Base-by-base conservation (phyloP, 495 filamentous ascomycete species). In the Hypoxylon subgilvum region DNA sequence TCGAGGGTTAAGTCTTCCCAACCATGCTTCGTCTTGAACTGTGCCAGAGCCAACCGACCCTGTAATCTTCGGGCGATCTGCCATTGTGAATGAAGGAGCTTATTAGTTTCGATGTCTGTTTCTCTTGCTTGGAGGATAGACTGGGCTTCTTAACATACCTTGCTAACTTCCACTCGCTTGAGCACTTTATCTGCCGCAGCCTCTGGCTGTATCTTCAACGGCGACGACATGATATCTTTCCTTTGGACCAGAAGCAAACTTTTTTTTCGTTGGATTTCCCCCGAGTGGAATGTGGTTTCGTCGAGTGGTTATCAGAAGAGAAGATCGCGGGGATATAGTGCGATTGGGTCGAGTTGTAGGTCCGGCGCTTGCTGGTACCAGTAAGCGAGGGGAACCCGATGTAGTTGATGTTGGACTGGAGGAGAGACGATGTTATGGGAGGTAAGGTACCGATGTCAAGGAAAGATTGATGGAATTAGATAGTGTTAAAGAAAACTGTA, bases 21-120 rank as follows among this genome's bases (percentile, higher is more conserved):
- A 57, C 93, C 93, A 73, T 96, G 86, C 72, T 93, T 89, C 46
- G 92, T 90, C 76, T 97, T 99, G 83, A 96, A 91, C 76, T 90
- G 92, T 69, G 94, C 94, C 44, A 97, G 83, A 61, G 95, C 93
- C 27, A 99, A 82, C 36, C 93, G 91, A 76, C 95, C 89, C 73
- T 96, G 90, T 27, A 99, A 78, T 66, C 86, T 87, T 72, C 92
- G 79, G 49, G 91, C 94, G 74, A 97, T 94, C 94, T 98, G 62
- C 39, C 32, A 49, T 51, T 28, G 57, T 57, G 44, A 55, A 61
- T n/a, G n/a, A 31, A 49, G 39, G 44, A 30, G 14, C 38, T 8
- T 42, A 22, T 53, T 52, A 64, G 43, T 56, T 27, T 35, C 18
- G 52, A 42, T 27, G 12, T n/a, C n/a, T 39, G 8, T 36, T 13